A percentile compares a stretch with the other conserved stretches of the same genome.
These are phyloP conservation scores for Phragmites australis DNA, from an alignment of 176 grass and related monocot genomes.

Conservation along the genomic window DNA sequence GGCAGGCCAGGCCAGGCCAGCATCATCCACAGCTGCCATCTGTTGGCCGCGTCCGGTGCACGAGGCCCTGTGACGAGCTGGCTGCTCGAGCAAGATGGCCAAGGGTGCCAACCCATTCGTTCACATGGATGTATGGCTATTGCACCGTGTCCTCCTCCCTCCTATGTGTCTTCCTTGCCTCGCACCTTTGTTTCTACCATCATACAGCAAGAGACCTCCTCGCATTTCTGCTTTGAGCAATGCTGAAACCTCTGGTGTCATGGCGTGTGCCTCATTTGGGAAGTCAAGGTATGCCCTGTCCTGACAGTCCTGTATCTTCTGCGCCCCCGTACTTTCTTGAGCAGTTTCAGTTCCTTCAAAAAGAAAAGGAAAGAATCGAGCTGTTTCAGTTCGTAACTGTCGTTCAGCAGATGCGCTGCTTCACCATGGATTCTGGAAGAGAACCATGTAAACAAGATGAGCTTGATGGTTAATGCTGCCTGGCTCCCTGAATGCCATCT, in stretches of 20 bases:
- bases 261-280: neutral
- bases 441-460: neutral
- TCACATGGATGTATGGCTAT: neutral
- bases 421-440: neutral
- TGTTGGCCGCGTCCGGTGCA: neutral
- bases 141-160: neutral
- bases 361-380: too few relatives aligned
- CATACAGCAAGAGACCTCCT: neutral
- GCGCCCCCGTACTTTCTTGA: neutral
- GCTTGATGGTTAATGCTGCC: constrained; percentile 16
- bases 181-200: too few relatives aligned
- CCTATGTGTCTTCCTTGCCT: neutral
- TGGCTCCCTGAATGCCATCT: constrained; percentile 97
- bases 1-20: neutral
- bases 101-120: neutral
- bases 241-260: neutral
- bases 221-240: neutral
- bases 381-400: too few relatives aligned
- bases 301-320: too few relatives aligned
- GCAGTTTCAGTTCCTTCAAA: neutral
- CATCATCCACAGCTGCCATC: neutral
- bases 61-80: too few relatives aligned
- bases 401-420: neutral
- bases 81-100: neutral
- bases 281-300: neutral